A percentile compares a stretch with the other conserved stretches of the same genome.
Conservation (phyloP, 306 rosid species). For the Neltuma alba region DNA sequence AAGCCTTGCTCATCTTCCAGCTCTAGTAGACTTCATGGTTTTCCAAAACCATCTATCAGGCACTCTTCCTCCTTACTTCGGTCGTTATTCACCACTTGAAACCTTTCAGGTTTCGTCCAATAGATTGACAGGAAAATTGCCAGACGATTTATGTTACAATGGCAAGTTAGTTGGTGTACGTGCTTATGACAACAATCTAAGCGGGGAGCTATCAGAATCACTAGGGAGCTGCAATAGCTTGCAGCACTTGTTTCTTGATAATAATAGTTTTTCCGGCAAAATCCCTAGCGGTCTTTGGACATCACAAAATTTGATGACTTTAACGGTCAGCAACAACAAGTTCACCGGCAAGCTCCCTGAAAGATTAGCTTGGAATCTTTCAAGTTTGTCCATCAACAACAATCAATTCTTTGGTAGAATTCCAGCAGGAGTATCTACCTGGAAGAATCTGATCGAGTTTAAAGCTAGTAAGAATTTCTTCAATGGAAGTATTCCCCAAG, state of each 20-base stretch:
- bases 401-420: no score
- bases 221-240: no score
- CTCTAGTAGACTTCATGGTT: no score
- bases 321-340: slow-evolving; percentile 39
- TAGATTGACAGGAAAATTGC: slow-evolving; percentile 46
- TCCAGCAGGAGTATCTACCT: no score
- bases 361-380: no score
- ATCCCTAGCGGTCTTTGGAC: slow-evolving; percentile 58
- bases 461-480: no score
- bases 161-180: slow-evolving; percentile 38
- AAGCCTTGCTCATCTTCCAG: no score
- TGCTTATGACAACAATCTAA: slow-evolving; percentile 43
- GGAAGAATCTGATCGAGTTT: no score
- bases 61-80: slow-evolving; percentile 45
- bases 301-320: slow-evolving; percentile 1
- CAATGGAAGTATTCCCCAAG: no score
- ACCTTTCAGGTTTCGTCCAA: slow-evolving; percentile 42
- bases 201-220: no score
- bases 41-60: slow-evolving; percentile 49
- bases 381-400: no score
- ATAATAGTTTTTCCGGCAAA: slow-evolving; percentile 43
- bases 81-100: slow-evolving; percentile 34
- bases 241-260: neutral
- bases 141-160: slow-evolving; percentile 41
- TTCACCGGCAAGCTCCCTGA: slow-evolving; percentile 51